A percentile compares a stretch with the other conserved stretches of the same genome.
Evolutionary conservation across 208 protist genomes (phyloP).

Genomic region (Trypanosoma lewisi): DNA sequence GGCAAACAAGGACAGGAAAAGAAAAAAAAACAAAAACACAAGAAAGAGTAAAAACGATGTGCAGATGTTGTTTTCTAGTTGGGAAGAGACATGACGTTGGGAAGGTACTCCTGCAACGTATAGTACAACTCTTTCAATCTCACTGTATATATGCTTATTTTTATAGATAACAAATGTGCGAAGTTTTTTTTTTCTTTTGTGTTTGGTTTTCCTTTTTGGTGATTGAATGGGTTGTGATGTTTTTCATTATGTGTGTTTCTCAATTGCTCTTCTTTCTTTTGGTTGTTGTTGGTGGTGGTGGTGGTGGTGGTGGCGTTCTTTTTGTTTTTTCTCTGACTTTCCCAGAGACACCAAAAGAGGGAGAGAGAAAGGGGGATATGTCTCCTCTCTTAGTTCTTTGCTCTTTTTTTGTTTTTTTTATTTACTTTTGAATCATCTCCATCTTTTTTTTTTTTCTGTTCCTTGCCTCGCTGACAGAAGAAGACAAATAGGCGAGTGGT

Average conservation of each 20-base stretch:
- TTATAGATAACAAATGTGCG: not conserved
- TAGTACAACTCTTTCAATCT: too few relatives aligned
- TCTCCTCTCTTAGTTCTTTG: too few relatives aligned
- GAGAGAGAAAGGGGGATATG: too few relatives aligned
- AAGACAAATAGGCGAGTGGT: not conserved
- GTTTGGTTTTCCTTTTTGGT: slow-evolving; percentile 13
- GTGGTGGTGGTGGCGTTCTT: not conserved
- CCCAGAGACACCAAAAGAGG: too few relatives aligned
- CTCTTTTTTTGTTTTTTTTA: slow-evolving; percentile 7
- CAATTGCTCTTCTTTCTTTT: not conserved
- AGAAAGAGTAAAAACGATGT: too few relatives aligned
- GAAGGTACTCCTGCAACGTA: too few relatives aligned
- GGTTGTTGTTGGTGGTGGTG: not conserved
- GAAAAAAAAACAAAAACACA: too few relatives aligned
- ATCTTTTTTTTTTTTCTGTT: not conserved
- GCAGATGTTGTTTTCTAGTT: too few relatives aligned
- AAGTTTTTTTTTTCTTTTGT: slow-evolving; percentile 17
- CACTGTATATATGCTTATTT: too few relatives aligned
- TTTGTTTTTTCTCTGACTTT: not conserved
- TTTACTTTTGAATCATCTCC: not conserved
- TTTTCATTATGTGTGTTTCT: slow-evolving; percentile 7
- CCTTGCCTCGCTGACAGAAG: not conserved
- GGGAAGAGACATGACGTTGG: too few relatives aligned
- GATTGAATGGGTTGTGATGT: slow-evolving; percentile 14
- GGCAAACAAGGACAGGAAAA: too few relatives aligned